Conservation (phyloP, 140 eudicot species). For the Erigeron philadelphicus region DNA sequence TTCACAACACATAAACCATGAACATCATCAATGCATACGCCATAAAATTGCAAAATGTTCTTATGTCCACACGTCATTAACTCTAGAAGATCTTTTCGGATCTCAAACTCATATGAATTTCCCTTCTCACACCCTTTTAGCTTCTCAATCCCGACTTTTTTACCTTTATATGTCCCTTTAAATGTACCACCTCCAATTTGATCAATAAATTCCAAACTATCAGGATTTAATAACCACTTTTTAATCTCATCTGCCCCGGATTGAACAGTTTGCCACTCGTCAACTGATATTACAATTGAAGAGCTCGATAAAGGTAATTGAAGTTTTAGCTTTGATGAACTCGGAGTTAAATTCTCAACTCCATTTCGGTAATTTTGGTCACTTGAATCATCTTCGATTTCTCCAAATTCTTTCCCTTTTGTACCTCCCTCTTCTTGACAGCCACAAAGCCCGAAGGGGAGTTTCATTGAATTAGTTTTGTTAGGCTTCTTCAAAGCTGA, state of each 20-base stretch:
- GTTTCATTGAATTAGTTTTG: constrained; percentile 53
- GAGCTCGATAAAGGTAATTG: constrained; percentile 57
- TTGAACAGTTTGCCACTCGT: constrained; percentile 94
- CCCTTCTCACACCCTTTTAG: constrained; percentile 97
- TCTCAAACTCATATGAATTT: constrained; percentile 68
- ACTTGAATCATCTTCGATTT: constrained; percentile 53
- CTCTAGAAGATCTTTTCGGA: constrained; percentile 74
- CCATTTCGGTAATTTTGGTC: constrained; percentile 49
- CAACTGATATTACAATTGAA: constrained; percentile 67
- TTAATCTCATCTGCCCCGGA: constrained; percentile 76
- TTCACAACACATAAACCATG: constrained; percentile 90
- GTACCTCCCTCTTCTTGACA: constrained; percentile 81
- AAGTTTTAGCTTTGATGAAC: constrained; percentile 40
- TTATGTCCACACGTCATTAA: constrained; percentile 95
- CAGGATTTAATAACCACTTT: constrained; percentile 73
- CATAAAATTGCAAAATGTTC: constrained; percentile 70
- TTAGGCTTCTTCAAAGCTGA: constrained; percentile 62
- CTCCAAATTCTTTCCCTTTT: constrained; percentile 59
- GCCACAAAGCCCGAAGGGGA: constrained; percentile 93
- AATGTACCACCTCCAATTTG: constrained; percentile 62
- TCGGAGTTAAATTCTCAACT: constrained; percentile 37
- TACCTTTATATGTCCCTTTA: constrained; percentile 83
- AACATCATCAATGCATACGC: constrained; percentile 76
- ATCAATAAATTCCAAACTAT: constrained; percentile 73
- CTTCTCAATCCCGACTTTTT: constrained; percentile 76